Conservation (phyloP, 306 rosid genomes). For the Quercus suber region DNA sequence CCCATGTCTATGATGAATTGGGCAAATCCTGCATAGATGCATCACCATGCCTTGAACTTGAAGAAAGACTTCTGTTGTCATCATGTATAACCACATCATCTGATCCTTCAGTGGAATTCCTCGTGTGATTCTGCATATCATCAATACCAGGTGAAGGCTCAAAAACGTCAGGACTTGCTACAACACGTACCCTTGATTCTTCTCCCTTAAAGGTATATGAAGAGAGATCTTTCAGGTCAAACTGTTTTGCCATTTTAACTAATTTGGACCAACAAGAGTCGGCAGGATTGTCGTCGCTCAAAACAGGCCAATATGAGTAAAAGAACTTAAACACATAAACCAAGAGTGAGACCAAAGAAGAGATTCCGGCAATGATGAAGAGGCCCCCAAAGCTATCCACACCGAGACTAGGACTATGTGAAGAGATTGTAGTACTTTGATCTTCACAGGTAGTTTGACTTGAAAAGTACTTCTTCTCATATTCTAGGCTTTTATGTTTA, state of each 20-base stretch:
- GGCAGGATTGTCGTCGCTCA: background rate
- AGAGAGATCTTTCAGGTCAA: slow-evolving; percentile 3
- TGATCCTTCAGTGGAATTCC: too few species aligned
- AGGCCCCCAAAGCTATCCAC: slow-evolving; percentile 41
- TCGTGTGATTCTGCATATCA: too few species aligned
- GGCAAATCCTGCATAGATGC: too few species aligned
- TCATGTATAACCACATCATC: too few species aligned
- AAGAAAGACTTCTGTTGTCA: too few species aligned
- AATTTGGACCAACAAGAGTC: background rate
- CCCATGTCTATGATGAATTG: too few species aligned
- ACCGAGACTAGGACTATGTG: slow-evolving; percentile 19
- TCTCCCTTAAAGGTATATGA: background rate
- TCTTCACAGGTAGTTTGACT: background rate
- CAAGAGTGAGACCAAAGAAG: slow-evolving; percentile 7
- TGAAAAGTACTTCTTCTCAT: slow-evolving; percentile 20
- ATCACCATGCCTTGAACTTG: too few species aligned
- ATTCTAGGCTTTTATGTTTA: background rate
- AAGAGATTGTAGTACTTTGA: slow-evolving; percentile 1
- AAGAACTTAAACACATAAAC: background rate
- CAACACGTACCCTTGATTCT: background rate
- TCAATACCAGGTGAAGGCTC: too few species aligned
- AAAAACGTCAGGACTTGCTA: background rate
- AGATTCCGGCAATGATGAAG: slow-evolving; percentile 30
- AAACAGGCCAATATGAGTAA: background rate
- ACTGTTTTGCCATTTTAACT: slow-evolving; percentile 9